Evolutionary conservation across 257 asterid genomes (phyloP), one percentile per base, ranked within the genome.

Genomic region (Nicotiana benthamiana): DNA sequence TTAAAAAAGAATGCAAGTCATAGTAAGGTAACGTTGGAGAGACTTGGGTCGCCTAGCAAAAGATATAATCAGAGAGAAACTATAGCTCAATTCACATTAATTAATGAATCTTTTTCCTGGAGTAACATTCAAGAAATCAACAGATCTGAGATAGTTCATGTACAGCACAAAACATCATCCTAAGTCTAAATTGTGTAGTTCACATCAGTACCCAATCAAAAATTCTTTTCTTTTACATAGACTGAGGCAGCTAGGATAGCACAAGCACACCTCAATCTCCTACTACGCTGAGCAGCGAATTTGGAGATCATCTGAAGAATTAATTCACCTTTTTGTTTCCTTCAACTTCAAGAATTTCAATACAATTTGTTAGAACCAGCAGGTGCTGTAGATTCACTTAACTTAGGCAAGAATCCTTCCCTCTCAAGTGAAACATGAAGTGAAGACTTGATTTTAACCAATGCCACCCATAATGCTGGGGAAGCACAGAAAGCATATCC

Each of bases 401-500:
- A 52, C 60, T 89, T 82, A 6, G 91, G 93, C 87, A 90, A 57
- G 86, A 90, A 90, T 0, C 89, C 89, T 79, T 92, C 97, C 87
- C 91, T 85, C 56, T 88, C 95, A 24, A 89, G 83, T 3, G 89
- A 90, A 80, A 87, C 85, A 3, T 89, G 84, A 75, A 90, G 90
- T n/a, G 86, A 88, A 2, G 92, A 86, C 83, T 85, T 48, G 60
- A 92, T 87, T 26, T 83, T 92, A 4, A 75, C 83, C 46, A 82
- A 64, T 7, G 93, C 79, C 70, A 70, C 40, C 87, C 91, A 92
- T 15, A 90, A 72, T 27, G 89, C 8, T 1, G 97, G 95, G 3
- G 97, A 75, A 72, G 88, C 85, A 86, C 93, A 92, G 78, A 90
- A 92, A 0, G 93, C 89, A 26, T 92, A 92, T 13, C 52, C 91